Base-by-base conservation (phyloP, 805 yeast genomes). In the Candida sphagnicola region DNA sequence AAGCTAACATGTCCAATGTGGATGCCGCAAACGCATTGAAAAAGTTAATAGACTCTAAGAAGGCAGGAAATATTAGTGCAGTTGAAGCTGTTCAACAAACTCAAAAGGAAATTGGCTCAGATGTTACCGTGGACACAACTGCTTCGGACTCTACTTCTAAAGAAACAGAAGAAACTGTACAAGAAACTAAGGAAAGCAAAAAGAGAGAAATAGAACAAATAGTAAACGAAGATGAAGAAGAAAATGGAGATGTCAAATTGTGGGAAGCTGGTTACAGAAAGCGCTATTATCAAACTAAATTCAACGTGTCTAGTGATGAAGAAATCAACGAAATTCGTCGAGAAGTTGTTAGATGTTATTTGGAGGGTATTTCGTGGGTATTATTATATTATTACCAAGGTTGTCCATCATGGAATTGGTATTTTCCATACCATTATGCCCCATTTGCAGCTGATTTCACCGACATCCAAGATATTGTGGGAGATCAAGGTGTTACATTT, bases 381-480 rank as follows among this genome's bases (percentile, higher is more conserved):
- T 69, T 93, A 46, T 63, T 87, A 38, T 93, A 93, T 59, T 93
- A 93, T 63, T 91, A 87, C 60, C 98, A 93, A 61, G 98, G 97
- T 2, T 91, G 98, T 64, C 95, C 96, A 0, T 91, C 98, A 0
- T 93, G 99, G 99, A 82, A 82, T 39, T 93, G 99, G 99, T 93
- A 79, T 60, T 93, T 83, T 53, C 99, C 98, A 0, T 91, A 82
- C 57, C 98, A 93, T 56, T 95, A 93, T 65, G 98, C 99, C 0
- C 99, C 99, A 16, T 90, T 93, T 71, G 98, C 97, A 0, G 75
- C 82, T 4, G 99, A 93, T 59, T 85, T 93, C 52, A 68, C 60
- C 2, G 76, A 79, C 34, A 54, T 84, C 30, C 56, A 59, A 8
- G 75, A 70, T 5, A 55, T 80, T 12, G 57, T 68, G 4, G 62